Evolutionary conservation across 164 flowering plant genomes (phyloP), one percentile per base, ranked within the genome.

Genomic region (Macadamia tetraphylla): DNA sequence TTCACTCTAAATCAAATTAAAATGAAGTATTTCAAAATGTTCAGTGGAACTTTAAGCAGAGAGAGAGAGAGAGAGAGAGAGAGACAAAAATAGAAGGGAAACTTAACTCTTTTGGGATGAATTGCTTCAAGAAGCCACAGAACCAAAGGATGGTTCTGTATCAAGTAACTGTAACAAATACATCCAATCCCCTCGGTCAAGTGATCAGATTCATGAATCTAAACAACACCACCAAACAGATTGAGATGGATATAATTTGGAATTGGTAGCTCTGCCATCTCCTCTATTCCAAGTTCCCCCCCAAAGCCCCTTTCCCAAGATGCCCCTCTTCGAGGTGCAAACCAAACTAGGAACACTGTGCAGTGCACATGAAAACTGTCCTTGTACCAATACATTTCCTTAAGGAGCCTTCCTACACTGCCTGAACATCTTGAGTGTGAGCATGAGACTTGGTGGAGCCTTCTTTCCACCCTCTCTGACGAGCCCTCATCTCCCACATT

Each of bases 401-500:
- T 18, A 29, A 56, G 5, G 15, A 66, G 40, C 31, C 43, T 12
- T 46, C 9, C 13, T 60, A 60, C 43, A 60, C n/a, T 3, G 44
- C 43, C 43, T 60, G 43, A 5, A 31, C 43, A 60, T 60, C 62
- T 14, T 15, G 15, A 56, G 51, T n/a, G 10, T 17, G 23, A 65
- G 56, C 59, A 15, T 32, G 17, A 31, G 18, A 35, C 48, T 53
- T 32, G 29, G 17, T 51, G 29, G 46, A 29, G 1, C 30, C 58
- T 52, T 58, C 74, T 70, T 53, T 52, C 81, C 80, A 76, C 42
- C 79, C 77, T 63, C 70, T 75, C 66, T 88, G 91, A 12, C 92
- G 89, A 66, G 97, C 98, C 73, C 98, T 85, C 67, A 60, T 61
- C 83, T 87, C 91, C 97, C 97, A 92, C 81, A 79, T 74, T 14